Percentiles rank a stretch among this genome's conserved stretches.
phyloP scores from a whole-genome alignment of 768 basidiomycete species.

The Dioszegia hungarica region DNA sequence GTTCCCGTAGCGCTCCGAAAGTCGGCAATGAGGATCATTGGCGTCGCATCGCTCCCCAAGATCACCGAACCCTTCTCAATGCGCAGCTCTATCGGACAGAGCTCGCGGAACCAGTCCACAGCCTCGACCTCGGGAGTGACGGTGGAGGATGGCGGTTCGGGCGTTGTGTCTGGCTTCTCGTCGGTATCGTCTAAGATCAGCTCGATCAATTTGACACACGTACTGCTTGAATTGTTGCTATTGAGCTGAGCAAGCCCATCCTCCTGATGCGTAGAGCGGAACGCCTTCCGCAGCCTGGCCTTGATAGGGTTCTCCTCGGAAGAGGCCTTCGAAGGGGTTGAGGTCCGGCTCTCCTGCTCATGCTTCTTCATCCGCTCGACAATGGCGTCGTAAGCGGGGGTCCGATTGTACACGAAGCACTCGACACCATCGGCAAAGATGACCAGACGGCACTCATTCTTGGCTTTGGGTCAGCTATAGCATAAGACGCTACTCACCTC shows the following conservation, averaged over 20 bases:
- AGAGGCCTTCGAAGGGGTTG: background rate
- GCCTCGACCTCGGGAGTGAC: slow-evolving; percentile 3
- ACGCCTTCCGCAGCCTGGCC: background rate
- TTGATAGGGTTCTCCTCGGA: slow-evolving; percentile 1
- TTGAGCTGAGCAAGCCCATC: slow-evolving; percentile 2
- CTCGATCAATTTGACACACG: background rate
- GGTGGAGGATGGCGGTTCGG: slow-evolving; percentile 13
- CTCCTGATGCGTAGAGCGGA: background rate
- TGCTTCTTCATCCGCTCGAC: slow-evolving; percentile 64
- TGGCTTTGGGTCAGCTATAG: slow-evolving; percentile 19
- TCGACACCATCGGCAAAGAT: slow-evolving; percentile 78
- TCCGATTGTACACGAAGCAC: slow-evolving; percentile 88
- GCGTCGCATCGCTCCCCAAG: slow-evolving; percentile 80
- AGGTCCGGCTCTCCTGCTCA: slow-evolving; percentile 37
- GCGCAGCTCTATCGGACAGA: slow-evolving; percentile 79
- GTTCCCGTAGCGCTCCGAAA: slow-evolving; percentile 73
- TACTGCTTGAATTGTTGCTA: slow-evolving; percentile 9
- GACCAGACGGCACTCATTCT: slow-evolving; percentile 70
- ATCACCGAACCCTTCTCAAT: slow-evolving; percentile 74
- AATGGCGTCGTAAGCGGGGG: slow-evolving; percentile 81
- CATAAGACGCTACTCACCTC: slow-evolving; percentile 16
- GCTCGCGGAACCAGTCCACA: slow-evolving; percentile 59
- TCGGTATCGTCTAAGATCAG: slow-evolving; percentile 9
- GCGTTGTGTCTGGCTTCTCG: slow-evolving; percentile 5
- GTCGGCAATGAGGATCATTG: slow-evolving; percentile 72